Conservation (phyloP, 768 basidiomycete species). For the Ramaria rubella region DNA sequence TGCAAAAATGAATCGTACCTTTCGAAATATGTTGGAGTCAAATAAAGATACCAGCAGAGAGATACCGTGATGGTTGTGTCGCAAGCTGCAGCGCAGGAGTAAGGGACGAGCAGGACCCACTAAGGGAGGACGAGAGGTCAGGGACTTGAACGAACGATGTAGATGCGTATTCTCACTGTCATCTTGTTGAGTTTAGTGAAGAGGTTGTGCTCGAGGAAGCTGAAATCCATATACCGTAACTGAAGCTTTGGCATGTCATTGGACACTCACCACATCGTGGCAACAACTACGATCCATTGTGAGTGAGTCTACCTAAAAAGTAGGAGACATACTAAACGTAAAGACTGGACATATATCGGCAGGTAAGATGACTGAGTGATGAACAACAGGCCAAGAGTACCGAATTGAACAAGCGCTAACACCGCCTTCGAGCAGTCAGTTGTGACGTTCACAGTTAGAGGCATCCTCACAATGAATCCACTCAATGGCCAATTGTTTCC, state of each 20-base stretch:
- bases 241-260: background rate
- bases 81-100: background rate
- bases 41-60: constrained; percentile 3
- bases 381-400: too few relatives aligned
- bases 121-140: background rate
- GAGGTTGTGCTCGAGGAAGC: background rate
- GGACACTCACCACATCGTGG: background rate
- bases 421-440: too few relatives aligned
- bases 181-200: background rate
- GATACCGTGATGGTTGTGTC: constrained; percentile 5
- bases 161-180: background rate
- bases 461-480: too few relatives aligned
- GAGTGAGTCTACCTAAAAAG: background rate
- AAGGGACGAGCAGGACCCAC: constrained; percentile 4
- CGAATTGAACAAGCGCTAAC: too few relatives aligned
- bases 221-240: background rate
- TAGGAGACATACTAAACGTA: background rate
- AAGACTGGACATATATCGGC: too few relatives aligned
- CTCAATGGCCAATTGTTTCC: too few relatives aligned
- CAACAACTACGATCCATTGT: background rate
- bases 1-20: background rate
- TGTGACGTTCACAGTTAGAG: too few relatives aligned
- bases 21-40: background rate
- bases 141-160: background rate
- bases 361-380: too few relatives aligned